Evolutionary conservation across 2,329 filamentous ascomycete species (phyloP), one percentile per base, ranked within the genome.

Genomic region (Calonectria fujianensis): DNA sequence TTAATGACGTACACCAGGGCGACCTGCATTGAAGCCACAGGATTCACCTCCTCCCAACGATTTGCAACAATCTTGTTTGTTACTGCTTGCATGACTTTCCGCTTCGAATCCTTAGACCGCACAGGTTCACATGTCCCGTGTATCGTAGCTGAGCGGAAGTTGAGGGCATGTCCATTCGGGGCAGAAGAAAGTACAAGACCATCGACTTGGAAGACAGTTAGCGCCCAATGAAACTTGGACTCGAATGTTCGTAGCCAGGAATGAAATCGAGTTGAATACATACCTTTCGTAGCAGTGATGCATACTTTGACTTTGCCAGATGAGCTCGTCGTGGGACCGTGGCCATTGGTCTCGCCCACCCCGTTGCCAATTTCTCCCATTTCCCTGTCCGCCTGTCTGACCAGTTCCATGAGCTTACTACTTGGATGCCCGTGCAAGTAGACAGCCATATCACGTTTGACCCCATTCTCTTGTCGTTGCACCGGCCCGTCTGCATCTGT

Each of bases 41-140:
- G 52, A 13, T 59, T 59, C 29, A 59, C 52, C 32, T 59, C 52
- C 18, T 59, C 31, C 52, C 52, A 59, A 1, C 52, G 52, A 59
- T 59, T 59, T 18, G 52, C 52, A 35, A 59, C 52, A 35, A 59
- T 59, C 52, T 59, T 59, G 6, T 59, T 14, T 3, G 52, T 59
- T 9, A 59, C 52, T 20, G 52, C 27, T 32, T 7, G 31, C 52
- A 59, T 59, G 1, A 59, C 32, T 59, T 5, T 13, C 7, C 29
- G 32, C 31, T 59, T 59, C 16, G 24, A 10, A 10, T 24, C 52
- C 14, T 59, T 59, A 10, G 52, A 59, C 31, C 20, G 4, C 4
- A 59, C 52, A 59, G 52, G 29, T 18, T 59, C 52, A 8, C 52
- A 59, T 59, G 52, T 59, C 18, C 52, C 52, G 32, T 59, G 52